A percentile compares a stretch with the other conserved stretches of the same genome.
Conservation (phyloP, 2,329 filamentous ascomycete species). For the Ceratocystis destructans region DNA sequence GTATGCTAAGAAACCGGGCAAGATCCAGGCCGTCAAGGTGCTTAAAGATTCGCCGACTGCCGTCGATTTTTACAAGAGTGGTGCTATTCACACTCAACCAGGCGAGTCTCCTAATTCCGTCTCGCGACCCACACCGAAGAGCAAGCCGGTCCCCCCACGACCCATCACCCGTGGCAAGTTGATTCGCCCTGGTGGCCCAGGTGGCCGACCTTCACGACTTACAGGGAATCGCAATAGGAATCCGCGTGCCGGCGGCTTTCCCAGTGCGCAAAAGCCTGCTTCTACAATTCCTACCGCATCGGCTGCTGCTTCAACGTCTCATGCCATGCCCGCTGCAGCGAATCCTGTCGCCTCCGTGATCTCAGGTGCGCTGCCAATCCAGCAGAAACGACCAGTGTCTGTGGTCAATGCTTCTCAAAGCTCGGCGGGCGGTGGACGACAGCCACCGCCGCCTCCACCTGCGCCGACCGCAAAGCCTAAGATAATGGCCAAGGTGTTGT, state of each 20-base stretch:
- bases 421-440: slow-evolving; percentile 18
- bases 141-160: slow-evolving; percentile 71
- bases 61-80: slow-evolving; percentile 86
- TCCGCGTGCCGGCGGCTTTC: slow-evolving; percentile 30
- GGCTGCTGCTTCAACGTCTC: slow-evolving; percentile 21
- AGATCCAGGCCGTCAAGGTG: slow-evolving; percentile 77
- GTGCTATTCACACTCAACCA: slow-evolving; percentile 69
- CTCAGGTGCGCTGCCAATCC: slow-evolving; percentile 8
- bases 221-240: slow-evolving; percentile 36
- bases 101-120: slow-evolving; percentile 73
- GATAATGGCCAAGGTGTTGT: slow-evolving; percentile 75
- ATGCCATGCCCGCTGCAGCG: slow-evolving; percentile 19
- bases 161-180: slow-evolving; percentile 90
- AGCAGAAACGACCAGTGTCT: slow-evolving; percentile 17
- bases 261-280: slow-evolving; percentile 23
- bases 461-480: slow-evolving; percentile 45
- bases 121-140: slow-evolving; percentile 74
- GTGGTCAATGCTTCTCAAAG: slow-evolving; percentile 21
- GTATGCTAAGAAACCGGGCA: slow-evolving; percentile 96
- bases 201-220: slow-evolving; percentile 62
- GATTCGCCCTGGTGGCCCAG: slow-evolving; percentile 77
- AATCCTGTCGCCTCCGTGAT: slow-evolving; percentile 14
- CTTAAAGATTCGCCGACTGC: slow-evolving; percentile 68
- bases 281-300: slow-evolving; percentile 20
- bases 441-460: slow-evolving; percentile 47